These are phyloP conservation scores for Fusarium paranaense DNA, from an alignment of 2,329 filamentous ascomycete genomes.

Conservation along the genomic window DNA sequence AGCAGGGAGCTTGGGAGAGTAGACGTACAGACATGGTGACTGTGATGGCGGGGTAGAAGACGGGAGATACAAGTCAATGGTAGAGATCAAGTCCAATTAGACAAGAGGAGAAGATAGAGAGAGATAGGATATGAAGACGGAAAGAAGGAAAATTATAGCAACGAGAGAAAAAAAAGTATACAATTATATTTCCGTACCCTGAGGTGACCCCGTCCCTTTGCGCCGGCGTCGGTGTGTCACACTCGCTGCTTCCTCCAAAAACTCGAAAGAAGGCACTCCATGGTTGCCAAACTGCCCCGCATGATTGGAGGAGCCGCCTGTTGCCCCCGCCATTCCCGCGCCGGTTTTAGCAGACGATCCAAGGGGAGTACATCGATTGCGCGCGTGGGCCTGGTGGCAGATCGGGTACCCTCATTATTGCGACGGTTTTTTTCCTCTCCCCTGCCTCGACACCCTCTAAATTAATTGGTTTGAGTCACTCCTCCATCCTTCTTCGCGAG, in stretches of 20 bases:
- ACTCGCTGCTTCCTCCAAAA: slow-evolving; percentile 14
- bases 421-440: not conserved
- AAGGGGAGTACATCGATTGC: slow-evolving; percentile 10
- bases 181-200: slow-evolving; percentile 28
- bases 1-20: slow-evolving; percentile 15
- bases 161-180: slow-evolving; percentile 12
- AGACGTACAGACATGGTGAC: slow-evolving; percentile 44
- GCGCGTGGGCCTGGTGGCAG: slow-evolving; percentile 9
- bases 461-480: not conserved
- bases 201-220: slow-evolving; percentile 34
- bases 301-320: slow-evolving; percentile 36
- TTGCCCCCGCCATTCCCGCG: slow-evolving; percentile 27
- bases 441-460: not conserved
- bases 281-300: slow-evolving; percentile 37
- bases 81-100: not conserved
- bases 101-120: not conserved
- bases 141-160: not conserved
- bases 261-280: slow-evolving; percentile 27
- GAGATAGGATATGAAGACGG: not conserved
- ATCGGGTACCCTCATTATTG: slow-evolving; percentile 21
- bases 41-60: slow-evolving; percentile 21
- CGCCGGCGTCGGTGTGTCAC: slow-evolving; percentile 44
- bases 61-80: slow-evolving; percentile 9
- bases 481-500: not conserved
- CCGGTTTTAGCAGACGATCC: slow-evolving; percentile 20